Evolutionary conservation across 2,329 filamentous ascomycete species (phyloP), one percentile per base, ranked within the genome.

Genomic region (Verticillium dahliae): DNA sequence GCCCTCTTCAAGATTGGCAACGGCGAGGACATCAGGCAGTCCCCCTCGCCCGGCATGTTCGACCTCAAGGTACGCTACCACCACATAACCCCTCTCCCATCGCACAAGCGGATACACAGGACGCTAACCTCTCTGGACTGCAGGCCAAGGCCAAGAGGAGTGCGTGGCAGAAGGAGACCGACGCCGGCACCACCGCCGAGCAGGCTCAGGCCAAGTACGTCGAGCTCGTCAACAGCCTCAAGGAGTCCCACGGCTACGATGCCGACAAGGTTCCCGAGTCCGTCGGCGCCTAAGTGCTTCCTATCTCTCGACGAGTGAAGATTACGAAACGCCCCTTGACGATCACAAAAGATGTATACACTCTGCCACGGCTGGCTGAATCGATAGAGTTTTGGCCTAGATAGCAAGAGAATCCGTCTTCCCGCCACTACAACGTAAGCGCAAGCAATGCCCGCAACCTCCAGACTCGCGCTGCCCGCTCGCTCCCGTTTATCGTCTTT

Each of bases 71-170:
- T 86, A 76, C 62, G 77, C 70, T 31, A 38, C 22, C 22, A 38
- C 6, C 57, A 55, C 38, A 55, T n/a, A 41, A 61, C 37, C n/a
- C 34, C 13, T 11, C 35, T 10, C 56, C 33, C 60, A 52, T 50
- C 60, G 55, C 34, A 35, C 39, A 54, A 60, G 34, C 31, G 15
- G n/a, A 56, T n/a, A 50, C 33, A 54, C 45, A 60, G 22, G 22
- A 13, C 45, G 45, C 45, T 52, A 52, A 52, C 10, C 52, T 57
- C 27, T 35, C 50, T 27, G 10, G 33, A 66, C 59, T 59, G 67
- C 69, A 92, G 90, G 86, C 81, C 78, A 96, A 95, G 80, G 86
- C 86, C 70, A 96, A 96, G 84, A 85, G 88, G 79, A 83, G 81
- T 69, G 86, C 89, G 60, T 97, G 92, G 92, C 79, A 91, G 77